A percentile compares a stretch with the other conserved stretches of the same genome.
Evolutionary conservation across 345 rosid genomes (phyloP).

Genomic region (Punica granatum): DNA sequence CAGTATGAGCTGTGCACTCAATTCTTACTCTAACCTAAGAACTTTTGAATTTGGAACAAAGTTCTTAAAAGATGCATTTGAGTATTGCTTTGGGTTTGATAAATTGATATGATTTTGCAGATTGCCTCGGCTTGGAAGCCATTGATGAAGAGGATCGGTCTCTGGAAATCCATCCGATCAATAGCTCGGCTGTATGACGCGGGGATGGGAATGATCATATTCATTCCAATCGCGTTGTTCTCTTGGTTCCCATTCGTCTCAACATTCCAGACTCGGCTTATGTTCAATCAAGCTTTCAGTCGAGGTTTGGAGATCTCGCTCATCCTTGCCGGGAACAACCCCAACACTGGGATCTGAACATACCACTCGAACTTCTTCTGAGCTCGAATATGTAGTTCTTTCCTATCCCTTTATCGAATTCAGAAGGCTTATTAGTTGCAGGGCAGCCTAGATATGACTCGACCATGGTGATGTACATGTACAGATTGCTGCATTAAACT

Average conservation of each 20-base stretch:
- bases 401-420: not conserved
- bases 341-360: constrained; percentile 35
- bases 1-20: not conserved
- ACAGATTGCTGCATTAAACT: not conserved
- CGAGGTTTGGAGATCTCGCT: constrained; percentile 90
- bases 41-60: no score
- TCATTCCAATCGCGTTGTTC: constrained; percentile 68
- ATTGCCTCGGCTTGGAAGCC: constrained; percentile 97
- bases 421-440: not conserved
- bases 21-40: not conserved
- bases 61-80: not conserved
- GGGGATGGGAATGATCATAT: constrained; percentile 91
- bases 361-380: not conserved
- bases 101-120: constrained; percentile 24
- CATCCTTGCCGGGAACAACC: constrained; percentile 94
- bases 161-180: constrained; percentile 92
- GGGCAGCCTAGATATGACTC: not conserved
- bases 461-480: not conserved
- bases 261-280: constrained; percentile 93
- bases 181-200: constrained; percentile 82
- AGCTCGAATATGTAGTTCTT: not conserved
- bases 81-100: not conserved
- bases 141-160: constrained; percentile 51
- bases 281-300: constrained; percentile 98
- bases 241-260: constrained; percentile 98